phyloP scores from a whole-genome alignment of 2,329 filamentous ascomycete species.

The Gaeumannomyces tritici region DNA sequence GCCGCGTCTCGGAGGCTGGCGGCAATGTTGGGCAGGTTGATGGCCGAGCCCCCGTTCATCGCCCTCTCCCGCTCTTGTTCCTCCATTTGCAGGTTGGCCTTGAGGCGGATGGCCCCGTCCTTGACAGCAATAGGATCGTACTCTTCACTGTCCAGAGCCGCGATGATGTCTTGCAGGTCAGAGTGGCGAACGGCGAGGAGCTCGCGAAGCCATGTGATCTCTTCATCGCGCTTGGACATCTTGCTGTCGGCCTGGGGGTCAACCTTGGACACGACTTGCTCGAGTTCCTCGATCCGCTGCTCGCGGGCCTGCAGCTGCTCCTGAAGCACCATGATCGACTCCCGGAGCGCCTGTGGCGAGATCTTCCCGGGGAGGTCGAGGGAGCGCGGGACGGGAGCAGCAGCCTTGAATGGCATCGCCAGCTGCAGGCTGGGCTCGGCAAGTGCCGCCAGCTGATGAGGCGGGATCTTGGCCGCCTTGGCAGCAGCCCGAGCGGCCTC shows the following conservation, averaged over 20 bases:
- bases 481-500: constrained; percentile 78
- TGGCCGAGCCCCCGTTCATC: constrained; percentile 57
- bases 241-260: constrained; percentile 73
- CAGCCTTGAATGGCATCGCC: constrained; percentile 14
- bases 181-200: constrained; percentile 82
- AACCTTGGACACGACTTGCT: constrained; percentile 56
- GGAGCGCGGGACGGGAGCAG: constrained; percentile 21
- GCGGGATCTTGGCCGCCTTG: constrained; percentile 54
- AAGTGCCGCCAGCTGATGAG: constrained; percentile 20
- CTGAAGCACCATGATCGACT: constrained; percentile 93
- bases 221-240: constrained; percentile 84
- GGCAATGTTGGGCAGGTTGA: constrained; percentile 66
- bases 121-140: constrained; percentile 74
- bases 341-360: constrained; percentile 85
- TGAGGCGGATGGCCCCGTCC: constrained; percentile 85
- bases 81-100: constrained; percentile 95
- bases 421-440: constrained; percentile 12
- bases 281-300: constrained; percentile 77
- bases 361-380: constrained; percentile 68
- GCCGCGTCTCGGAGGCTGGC: constrained; percentile 67
- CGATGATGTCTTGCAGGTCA: constrained; percentile 87
- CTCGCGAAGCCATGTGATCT: constrained; percentile 91
- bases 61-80: constrained; percentile 88
- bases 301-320: constrained; percentile 95
- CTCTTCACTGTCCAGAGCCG: constrained; percentile 60